Evolutionary conservation across 768 basidiomycete species (phyloP).

Genomic region (Chalciporus chontae): DNA sequence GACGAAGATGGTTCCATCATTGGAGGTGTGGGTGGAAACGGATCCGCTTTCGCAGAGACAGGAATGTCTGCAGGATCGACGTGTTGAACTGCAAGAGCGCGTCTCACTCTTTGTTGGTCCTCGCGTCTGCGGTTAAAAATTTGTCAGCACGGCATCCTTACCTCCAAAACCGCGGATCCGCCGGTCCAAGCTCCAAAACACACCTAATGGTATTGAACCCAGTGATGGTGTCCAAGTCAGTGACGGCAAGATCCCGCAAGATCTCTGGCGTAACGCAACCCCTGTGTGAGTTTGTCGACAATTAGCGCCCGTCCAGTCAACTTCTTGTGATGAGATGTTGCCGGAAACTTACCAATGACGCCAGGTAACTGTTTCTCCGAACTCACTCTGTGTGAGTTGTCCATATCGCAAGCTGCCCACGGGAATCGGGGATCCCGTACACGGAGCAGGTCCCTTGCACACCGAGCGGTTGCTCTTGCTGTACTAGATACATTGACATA

Average conservation of each 20-base stretch:
- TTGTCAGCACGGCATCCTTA: neutral
- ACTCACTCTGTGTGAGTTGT: slow-evolving; percentile 37
- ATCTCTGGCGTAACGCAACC: slow-evolving; percentile 66
- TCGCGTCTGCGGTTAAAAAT: slow-evolving; percentile 35
- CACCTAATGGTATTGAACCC: slow-evolving; percentile 56
- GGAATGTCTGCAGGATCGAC: slow-evolving; percentile 61
- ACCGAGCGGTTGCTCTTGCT: slow-evolving; percentile 66
- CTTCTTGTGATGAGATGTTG: slow-evolving; percentile 13
- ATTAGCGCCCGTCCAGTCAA: slow-evolving; percentile 8
- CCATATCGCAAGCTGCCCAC: slow-evolving; percentile 68
- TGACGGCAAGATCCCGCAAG: slow-evolving; percentile 45
- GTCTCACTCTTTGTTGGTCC: slow-evolving; percentile 62
- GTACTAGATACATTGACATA: slow-evolving; percentile 43
- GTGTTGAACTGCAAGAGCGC: slow-evolving; percentile 51
- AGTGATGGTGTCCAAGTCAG: slow-evolving; percentile 38
- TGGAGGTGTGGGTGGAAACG: slow-evolving; percentile 6
- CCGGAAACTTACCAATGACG: slow-evolving; percentile 58
- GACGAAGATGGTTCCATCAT: neutral
- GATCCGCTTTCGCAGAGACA: slow-evolving; percentile 33
- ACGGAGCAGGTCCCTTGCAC: slow-evolving; percentile 63
- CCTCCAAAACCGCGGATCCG: neutral
- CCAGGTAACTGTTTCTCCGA: slow-evolving; percentile 70
- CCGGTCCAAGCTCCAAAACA: slow-evolving; percentile 11
- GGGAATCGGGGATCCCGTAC: slow-evolving; percentile 51
- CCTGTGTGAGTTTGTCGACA: slow-evolving; percentile 37